Base-by-base conservation (phyloP, 306 rosid species). In the Vicia sativa region DNA sequence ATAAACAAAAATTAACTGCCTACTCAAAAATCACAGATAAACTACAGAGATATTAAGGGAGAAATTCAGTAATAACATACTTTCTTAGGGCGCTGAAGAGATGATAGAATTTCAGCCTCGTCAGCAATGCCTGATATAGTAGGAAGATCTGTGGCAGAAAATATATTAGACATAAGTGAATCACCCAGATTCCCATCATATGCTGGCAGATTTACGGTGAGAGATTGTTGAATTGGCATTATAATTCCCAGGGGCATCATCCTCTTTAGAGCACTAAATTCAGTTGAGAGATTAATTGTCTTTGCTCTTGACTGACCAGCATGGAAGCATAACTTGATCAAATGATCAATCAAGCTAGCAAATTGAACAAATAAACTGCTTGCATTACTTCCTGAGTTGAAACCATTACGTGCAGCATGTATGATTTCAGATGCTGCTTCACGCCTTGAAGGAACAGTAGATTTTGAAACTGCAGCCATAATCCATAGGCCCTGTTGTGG, bases 391-490 rank as follows among this genome's bases (percentile, higher is more conserved):
- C 98, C 93, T 38, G 69, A 84, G 71, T 66, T 80, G 70, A 85
- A 88, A 59, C 86, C 84, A 80, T 86, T 93, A 19, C 93, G 87
- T 41, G 96, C 96, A 74, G 87, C 86, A 56, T 85, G 97, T 79
- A 93, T 86, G 60, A 93, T 93, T 87, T 90, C 99, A 68, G 96
- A 86, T 13, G 99, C 97, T 46, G 96, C 97, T 75, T 88, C 97
- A 28, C 85, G 76, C 90, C 99, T 86, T 49, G 99, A 93, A 71
- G 90, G 89, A 80, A 93, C 90, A 35, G 89, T 85, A 16, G 97
- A 90, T 79, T 90, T 93, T 76, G 97, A 93, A 82, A 93, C 97
- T 46, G 99, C 99, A 14, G 97, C 99, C 99, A 93, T 90, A 70
- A 93, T 86, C 99, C 99, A 93, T 9, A 93, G 85, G 59, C 90